Conservation (phyloP, 2,329 filamentous ascomycete genomes). For the Periconia sp. region DNA sequence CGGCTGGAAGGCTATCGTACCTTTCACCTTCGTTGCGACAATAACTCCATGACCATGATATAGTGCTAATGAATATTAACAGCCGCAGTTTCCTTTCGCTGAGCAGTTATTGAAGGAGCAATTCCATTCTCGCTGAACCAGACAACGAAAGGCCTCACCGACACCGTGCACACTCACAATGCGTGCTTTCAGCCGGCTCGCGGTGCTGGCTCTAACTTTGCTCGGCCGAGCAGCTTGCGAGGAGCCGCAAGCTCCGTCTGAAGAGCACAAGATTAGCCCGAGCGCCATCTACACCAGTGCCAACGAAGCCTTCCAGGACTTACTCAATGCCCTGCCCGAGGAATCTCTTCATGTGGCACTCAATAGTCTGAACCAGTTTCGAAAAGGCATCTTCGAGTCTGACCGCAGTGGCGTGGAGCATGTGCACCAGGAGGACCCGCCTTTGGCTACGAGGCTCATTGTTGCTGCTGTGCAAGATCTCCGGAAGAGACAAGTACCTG, state of each 20-base stretch:
- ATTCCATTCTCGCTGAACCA: conserved; percentile 5
- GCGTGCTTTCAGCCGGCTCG: conserved; percentile 37
- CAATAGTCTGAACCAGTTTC: conserved; percentile 67
- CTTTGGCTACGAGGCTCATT: conserved; percentile 67
- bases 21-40: neutral
- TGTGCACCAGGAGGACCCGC: conserved; percentile 65
- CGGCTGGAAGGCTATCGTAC: neutral
- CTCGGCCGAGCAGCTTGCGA: conserved; percentile 27
- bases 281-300: conserved; percentile 38
- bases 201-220: conserved; percentile 40
- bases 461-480: conserved; percentile 64
- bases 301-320: conserved; percentile 58
- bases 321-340: conserved; percentile 63
- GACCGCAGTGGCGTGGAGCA: conserved; percentile 69
- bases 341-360: conserved; percentile 70
- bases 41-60: too few relatives aligned
- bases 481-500: conserved; percentile 46
- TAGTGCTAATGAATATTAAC: conserved; percentile 23
- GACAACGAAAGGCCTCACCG: neutral
- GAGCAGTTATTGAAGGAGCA: conserved; percentile 8
- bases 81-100: conserved; percentile 16
- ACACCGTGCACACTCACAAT: conserved; percentile 26
- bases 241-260: conserved; percentile 26
- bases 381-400: conserved; percentile 71
- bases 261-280: conserved; percentile 15